These are phyloP conservation scores for Bolboschoenus planiculmis DNA, from an alignment of 176 grass and related monocot species.

Conservation along the genomic window DNA sequence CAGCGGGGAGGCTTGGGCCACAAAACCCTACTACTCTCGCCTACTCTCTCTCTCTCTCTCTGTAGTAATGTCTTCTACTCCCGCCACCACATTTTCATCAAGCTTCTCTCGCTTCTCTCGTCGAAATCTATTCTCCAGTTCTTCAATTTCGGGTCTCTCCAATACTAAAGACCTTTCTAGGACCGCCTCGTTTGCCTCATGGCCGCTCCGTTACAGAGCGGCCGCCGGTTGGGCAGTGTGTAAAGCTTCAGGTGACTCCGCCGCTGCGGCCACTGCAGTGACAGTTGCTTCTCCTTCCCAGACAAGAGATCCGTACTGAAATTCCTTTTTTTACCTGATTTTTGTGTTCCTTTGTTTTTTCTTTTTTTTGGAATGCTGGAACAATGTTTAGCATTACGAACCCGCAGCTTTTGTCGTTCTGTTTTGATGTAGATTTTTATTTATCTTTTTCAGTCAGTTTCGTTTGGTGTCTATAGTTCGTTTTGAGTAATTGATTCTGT, in stretches of 20 bases:
- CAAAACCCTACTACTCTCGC: background rate
- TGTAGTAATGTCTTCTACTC: background rate
- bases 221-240: background rate
- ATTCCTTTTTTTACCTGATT: background rate
- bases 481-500: background rate
- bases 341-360: background rate
- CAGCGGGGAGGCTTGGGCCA: too few relatives aligned
- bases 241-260: conserved; percentile 1
- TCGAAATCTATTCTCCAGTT: background rate
- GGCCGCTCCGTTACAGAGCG: background rate
- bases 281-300: background rate
- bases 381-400: background rate
- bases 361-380: background rate
- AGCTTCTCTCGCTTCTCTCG: background rate
- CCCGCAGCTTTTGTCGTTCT: too few relatives aligned
- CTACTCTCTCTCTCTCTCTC: background rate
- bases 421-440: too few relatives aligned
- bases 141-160: background rate
- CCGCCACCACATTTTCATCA: background rate
- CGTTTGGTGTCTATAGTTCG: background rate
- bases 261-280: background rate
- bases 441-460: too few relatives aligned
- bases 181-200: background rate
- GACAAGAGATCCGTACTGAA: conserved; percentile 19
- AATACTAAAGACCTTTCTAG: background rate